Percentiles rank a stretch among this genome's conserved stretches.
Conservation (phyloP, 306 rosid species). For the Ammopiptanthus mongolicus region DNA sequence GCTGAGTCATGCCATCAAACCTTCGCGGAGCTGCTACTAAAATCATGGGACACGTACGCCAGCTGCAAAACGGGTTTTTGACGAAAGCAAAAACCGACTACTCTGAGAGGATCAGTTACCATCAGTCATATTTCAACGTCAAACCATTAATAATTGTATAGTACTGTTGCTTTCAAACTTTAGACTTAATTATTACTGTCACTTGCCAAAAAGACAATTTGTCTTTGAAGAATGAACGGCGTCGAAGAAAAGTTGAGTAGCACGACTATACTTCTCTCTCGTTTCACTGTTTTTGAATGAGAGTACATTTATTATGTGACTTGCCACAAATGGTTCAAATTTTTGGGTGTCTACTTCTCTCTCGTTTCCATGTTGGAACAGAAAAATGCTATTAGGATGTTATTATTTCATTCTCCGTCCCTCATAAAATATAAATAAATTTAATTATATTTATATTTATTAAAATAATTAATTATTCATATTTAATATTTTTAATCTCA, state of each 20-base stretch:
- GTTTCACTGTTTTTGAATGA: background rate
- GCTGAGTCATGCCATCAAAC: background rate
- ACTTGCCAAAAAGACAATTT: conserved; percentile 21
- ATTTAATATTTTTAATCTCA: too few relatives aligned
- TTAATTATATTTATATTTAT: too few relatives aligned
- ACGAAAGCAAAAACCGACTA: background rate
- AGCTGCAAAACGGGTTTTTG: background rate
- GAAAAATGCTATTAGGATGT: too few relatives aligned
- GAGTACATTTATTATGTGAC: too few relatives aligned
- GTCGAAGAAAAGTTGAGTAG: background rate
- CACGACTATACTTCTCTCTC: background rate
- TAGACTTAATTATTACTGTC: background rate
- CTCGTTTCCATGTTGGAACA: too few relatives aligned
- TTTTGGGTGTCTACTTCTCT: too few relatives aligned
- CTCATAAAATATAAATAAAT: too few relatives aligned
- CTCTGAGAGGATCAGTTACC: background rate
- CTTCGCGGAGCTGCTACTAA: background rate
- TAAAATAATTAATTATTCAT: too few relatives aligned
- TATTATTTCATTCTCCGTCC: too few relatives aligned
- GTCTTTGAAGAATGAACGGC: conserved; percentile 2
- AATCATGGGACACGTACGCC: background rate
- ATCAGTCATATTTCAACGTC: conserved; percentile 17
- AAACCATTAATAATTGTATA: background rate
- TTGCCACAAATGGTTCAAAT: too few relatives aligned
- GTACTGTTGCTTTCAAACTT: conserved; percentile 2